phyloP scores from a whole-genome alignment of 2,329 filamentous ascomycete species.

The Biscogniauxia marginata region DNA sequence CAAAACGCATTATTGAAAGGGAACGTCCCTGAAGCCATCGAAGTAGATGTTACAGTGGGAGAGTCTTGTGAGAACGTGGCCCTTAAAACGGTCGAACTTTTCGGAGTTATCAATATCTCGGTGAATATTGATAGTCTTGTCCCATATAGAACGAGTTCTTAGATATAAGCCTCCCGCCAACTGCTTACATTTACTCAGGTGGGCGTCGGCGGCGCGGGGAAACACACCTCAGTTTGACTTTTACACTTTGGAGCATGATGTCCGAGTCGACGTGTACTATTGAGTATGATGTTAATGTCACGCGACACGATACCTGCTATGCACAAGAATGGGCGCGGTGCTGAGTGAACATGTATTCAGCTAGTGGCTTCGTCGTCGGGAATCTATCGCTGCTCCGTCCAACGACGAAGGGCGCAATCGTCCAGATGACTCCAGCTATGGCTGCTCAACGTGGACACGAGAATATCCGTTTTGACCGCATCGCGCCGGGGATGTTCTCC shows the following conservation, averaged over 20 bases:
- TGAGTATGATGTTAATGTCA: slow-evolving; percentile 37
- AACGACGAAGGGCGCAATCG: slow-evolving; percentile 34
- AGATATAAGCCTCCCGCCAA: background rate
- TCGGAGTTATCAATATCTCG: slow-evolving; percentile 27
- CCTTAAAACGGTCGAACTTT: slow-evolving; percentile 21
- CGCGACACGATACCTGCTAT: slow-evolving; percentile 33
- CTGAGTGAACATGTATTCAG: slow-evolving; percentile 37
- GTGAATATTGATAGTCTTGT: slow-evolving; percentile 27
- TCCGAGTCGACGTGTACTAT: slow-evolving; percentile 35
- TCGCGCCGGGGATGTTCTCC: slow-evolving; percentile 28
- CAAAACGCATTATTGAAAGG: slow-evolving; percentile 31
- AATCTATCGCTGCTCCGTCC: slow-evolving; percentile 32
- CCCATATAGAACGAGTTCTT: too few relatives aligned
- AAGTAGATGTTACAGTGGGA: slow-evolving; percentile 26
- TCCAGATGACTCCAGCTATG: slow-evolving; percentile 25
- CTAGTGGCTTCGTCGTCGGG: slow-evolving; percentile 32
- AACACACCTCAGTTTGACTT: slow-evolving; percentile 30
- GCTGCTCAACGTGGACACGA: slow-evolving; percentile 19
- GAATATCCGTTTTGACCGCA: slow-evolving; percentile 22
- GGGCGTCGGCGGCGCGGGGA: slow-evolving; percentile 34
- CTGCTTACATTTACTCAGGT: slow-evolving; percentile 16
- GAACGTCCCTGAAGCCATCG: slow-evolving; percentile 25
- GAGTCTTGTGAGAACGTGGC: slow-evolving; percentile 23
- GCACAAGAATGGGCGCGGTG: slow-evolving; percentile 32
- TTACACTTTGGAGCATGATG: slow-evolving; percentile 30